Conservation (phyloP, 805 yeast genomes). For the Wickerhamomyces rabaulensis region DNA sequence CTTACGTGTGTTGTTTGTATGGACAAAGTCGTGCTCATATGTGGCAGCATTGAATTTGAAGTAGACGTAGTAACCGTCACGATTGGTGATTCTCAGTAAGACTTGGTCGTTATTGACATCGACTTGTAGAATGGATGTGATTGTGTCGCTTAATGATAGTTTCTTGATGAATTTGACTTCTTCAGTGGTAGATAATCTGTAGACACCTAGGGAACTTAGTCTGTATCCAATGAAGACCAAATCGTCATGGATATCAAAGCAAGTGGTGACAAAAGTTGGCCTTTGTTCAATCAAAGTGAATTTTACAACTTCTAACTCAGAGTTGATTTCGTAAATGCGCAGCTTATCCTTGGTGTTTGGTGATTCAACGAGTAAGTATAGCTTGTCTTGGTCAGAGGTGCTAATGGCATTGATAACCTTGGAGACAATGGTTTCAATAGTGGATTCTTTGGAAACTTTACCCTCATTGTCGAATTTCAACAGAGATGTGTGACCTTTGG, state of each 20-base stretch:
- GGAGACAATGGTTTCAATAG: conserved; percentile 26
- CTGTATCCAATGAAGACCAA: conserved; percentile 66
- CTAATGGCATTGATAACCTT: conserved; percentile 49
- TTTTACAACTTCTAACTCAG: conserved; percentile 23
- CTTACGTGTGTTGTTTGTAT: conserved; percentile 58
- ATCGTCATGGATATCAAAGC: conserved; percentile 39
- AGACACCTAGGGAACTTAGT: conserved; percentile 59
- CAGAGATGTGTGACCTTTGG: conserved; percentile 38
- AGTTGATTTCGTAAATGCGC: conserved; percentile 33
- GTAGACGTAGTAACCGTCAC: conserved; percentile 62
- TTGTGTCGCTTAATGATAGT: conserved; percentile 61
- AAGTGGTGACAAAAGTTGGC: conserved; percentile 52
- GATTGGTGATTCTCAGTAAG: conserved; percentile 43
- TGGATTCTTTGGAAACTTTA: conserved; percentile 19
- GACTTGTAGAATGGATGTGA: conserved; percentile 46
- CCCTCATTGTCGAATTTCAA: conserved; percentile 37
- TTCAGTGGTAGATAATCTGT: conserved; percentile 30
- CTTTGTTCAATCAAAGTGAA: conserved; percentile 31
- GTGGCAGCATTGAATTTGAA: conserved; percentile 24
- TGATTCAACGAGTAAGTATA: conserved; percentile 50
- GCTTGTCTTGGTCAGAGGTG: conserved; percentile 19
- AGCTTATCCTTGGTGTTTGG: conserved; percentile 62
- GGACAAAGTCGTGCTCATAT: conserved; percentile 29
- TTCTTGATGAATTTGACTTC: conserved; percentile 34
- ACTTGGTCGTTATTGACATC: conserved; percentile 19